Conservation (phyloP, 2,329 filamentous ascomycete genomes). For the Sporothrix pallida region DNA sequence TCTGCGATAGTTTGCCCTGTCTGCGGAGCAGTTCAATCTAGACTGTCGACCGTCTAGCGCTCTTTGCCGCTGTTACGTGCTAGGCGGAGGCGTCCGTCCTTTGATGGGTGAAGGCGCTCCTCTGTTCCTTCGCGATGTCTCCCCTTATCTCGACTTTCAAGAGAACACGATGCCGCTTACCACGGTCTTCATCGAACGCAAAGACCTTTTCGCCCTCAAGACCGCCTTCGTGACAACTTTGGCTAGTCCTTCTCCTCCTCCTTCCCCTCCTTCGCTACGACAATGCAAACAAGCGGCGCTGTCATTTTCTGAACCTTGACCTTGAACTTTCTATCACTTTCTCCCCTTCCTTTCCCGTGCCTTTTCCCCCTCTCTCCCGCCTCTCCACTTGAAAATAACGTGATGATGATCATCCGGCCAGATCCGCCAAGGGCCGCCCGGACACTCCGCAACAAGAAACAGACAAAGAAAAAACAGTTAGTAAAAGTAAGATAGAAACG, state of each 20-base stretch:
- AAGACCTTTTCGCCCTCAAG: neutral
- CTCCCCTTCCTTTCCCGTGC: neutral
- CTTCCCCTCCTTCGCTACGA: neutral
- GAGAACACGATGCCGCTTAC: neutral
- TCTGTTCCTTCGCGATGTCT: neutral
- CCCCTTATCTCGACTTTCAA: neutral
- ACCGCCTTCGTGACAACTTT: neutral
- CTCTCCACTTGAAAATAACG: slow-evolving; percentile 5
- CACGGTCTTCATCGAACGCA: neutral
- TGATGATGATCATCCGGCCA: slow-evolving; percentile 31
- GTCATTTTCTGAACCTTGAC: neutral
- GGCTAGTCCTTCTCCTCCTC: too few species aligned
- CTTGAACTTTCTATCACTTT: neutral
- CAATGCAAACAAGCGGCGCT: neutral
- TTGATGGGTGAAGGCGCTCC: too few species aligned
- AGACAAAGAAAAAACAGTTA: neutral
- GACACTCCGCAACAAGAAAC: neutral
- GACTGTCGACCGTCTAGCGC: neutral
- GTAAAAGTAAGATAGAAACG: too few species aligned
- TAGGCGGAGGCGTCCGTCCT: slow-evolving; percentile 8
- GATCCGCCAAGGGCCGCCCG: slow-evolving; percentile 24
- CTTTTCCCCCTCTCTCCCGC: too few species aligned
- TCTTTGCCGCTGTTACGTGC: neutral
- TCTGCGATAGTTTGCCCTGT: too few species aligned
- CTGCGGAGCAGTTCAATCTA: neutral